Percentiles rank a stretch among this genome's conserved stretches.
Conservation (phyloP, 1,139 yeast genomes). For the Casaregolazyma lundiana region DNA sequence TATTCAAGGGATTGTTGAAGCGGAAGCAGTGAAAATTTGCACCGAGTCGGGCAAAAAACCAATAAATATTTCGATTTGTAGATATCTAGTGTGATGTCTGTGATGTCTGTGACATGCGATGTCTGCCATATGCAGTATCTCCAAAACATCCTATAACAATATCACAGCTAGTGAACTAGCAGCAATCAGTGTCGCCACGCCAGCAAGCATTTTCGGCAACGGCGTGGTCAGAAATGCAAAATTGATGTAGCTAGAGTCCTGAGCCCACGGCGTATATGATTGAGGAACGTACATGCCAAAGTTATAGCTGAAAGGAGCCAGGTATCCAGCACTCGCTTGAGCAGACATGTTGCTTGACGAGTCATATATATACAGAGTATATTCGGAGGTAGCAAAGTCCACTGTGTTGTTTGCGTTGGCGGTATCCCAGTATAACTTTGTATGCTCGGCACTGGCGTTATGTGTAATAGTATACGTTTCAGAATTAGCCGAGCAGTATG, state of each 20-base stretch:
- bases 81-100: too few species aligned
- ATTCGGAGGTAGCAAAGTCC: slow-evolving; percentile 33
- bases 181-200: slow-evolving; percentile 16
- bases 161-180: slow-evolving; percentile 17
- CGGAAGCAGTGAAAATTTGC: slow-evolving; percentile 32
- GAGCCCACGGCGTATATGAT: slow-evolving; percentile 33
- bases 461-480: slow-evolving; percentile 36
- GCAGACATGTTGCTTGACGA: slow-evolving; percentile 28
- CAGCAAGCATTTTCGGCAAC: slow-evolving; percentile 20
- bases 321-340: slow-evolving; percentile 33
- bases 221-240: slow-evolving; percentile 18
- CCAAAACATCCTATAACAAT: slow-evolving; percentile 7
- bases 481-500: slow-evolving; percentile 35
- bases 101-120: too few species aligned
- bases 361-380: slow-evolving; percentile 36
- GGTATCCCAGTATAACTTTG: slow-evolving; percentile 38
- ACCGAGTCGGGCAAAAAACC: background rate
- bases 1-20: slow-evolving; percentile 86
- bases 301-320: slow-evolving; percentile 29
- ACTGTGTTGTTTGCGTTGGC: slow-evolving; percentile 24
- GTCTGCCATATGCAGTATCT: too few species aligned
- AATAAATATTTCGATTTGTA: slow-evolving; percentile 4
- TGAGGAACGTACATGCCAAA: slow-evolving; percentile 38
- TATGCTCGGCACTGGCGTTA: slow-evolving; percentile 31
- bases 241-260: slow-evolving; percentile 22